Evolutionary conservation across 495 filamentous ascomycete species (phyloP).

Genomic region (Neurospora terricola): DNA sequence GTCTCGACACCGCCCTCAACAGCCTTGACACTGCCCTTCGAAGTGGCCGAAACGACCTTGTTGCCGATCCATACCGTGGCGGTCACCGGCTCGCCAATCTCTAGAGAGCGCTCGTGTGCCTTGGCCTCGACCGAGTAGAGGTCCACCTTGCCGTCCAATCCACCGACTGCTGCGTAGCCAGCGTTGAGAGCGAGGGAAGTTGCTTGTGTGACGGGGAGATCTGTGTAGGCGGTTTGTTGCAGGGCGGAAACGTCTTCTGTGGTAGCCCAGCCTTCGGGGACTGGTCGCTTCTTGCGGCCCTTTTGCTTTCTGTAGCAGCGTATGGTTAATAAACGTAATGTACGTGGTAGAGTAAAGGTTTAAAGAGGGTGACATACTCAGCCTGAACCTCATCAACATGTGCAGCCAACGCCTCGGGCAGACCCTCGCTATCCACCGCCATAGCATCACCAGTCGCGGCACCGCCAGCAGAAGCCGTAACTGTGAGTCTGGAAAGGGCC

Average conservation of each 20-base stretch:
- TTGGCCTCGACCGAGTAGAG: slow-evolving; percentile 71
- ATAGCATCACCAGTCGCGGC: slow-evolving; percentile 66
- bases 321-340: too few relatives aligned
- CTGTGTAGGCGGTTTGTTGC: slow-evolving; percentile 50
- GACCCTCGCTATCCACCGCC: slow-evolving; percentile 69
- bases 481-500: slow-evolving; percentile 76
- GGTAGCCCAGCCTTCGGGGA: slow-evolving; percentile 79
- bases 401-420: slow-evolving; percentile 62
- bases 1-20: slow-evolving; percentile 59
- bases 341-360: too few relatives aligned
- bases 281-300: slow-evolving; percentile 73
- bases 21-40: slow-evolving; percentile 68
- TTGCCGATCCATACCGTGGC: slow-evolving; percentile 68
- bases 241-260: slow-evolving; percentile 62
- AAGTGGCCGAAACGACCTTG: slow-evolving; percentile 58
- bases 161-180: slow-evolving; percentile 68
- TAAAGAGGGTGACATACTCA: too few relatives aligned
- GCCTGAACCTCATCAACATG: slow-evolving; percentile 71
- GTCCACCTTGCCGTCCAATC: slow-evolving; percentile 63
- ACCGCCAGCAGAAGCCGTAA: slow-evolving; percentile 44
- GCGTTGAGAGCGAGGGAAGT: slow-evolving; percentile 60
- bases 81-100: slow-evolving; percentile 61
- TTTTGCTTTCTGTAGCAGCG: slow-evolving; percentile 75
- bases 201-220: slow-evolving; percentile 50
- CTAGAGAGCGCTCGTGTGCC: slow-evolving; percentile 54